Evolutionary conservation across 805 yeast genomes (phyloP).

Genomic region (Scheffersomyces stipitis): DNA sequence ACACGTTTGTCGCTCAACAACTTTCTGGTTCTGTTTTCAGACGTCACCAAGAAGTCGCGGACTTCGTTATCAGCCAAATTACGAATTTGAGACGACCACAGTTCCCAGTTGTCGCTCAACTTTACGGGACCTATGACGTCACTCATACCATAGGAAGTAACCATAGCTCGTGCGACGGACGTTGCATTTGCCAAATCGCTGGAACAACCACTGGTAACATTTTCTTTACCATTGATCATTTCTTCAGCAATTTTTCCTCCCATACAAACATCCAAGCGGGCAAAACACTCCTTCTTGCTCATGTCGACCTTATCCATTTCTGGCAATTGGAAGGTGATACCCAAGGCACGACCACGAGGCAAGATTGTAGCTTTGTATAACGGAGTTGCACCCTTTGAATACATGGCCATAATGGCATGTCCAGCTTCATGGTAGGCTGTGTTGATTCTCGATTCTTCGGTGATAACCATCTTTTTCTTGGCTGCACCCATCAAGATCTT

Average conservation of each 20-base stretch:
- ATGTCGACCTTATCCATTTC: slow-evolving; percentile 97
- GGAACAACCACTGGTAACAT: slow-evolving; percentile 94
- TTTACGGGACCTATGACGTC: slow-evolving; percentile 90
- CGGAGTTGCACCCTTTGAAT: slow-evolving; percentile 90
- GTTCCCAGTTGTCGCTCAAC: slow-evolving; percentile 87
- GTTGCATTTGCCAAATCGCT: slow-evolving; percentile 91
- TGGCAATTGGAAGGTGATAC: slow-evolving; percentile 95
- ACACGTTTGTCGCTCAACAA: slow-evolving; percentile 58
- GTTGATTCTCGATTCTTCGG: slow-evolving; percentile 89
- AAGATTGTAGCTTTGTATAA: slow-evolving; percentile 94
- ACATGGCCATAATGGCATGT: slow-evolving; percentile 97
- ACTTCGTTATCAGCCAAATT: slow-evolving; percentile 94
- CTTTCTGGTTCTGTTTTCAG: slow-evolving; percentile 77
- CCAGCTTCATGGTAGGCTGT: slow-evolving; percentile 99
- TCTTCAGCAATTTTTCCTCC: slow-evolving; percentile 99
- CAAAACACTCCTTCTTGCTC: slow-evolving; percentile 84
- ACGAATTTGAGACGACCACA: slow-evolving; percentile 88
- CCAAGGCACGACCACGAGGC: slow-evolving; percentile 96
- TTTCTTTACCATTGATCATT: slow-evolving; percentile 82
- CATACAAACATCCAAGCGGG: slow-evolving; percentile 95
- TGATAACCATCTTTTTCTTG: slow-evolving; percentile 94
- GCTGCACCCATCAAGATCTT: slow-evolving; percentile 98
- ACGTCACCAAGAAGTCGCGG: slow-evolving; percentile 64
- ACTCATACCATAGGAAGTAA: slow-evolving; percentile 95
- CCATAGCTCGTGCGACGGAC: slow-evolving; percentile 93